phyloP scores from a whole-genome alignment of 306 rosid genomes.

The Carpinus viminea region DNA sequence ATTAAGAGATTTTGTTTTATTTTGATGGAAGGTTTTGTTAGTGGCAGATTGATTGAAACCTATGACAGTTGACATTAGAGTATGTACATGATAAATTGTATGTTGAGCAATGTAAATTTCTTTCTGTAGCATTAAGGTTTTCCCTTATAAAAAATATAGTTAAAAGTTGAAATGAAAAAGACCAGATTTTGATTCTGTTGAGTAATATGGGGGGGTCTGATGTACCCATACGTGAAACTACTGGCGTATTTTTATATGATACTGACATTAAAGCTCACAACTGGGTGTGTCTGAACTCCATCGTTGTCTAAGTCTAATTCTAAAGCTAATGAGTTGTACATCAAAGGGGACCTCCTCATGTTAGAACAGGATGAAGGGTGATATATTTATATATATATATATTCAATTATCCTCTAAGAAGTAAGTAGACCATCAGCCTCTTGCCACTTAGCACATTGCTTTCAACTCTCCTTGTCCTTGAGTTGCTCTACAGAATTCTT shows the following conservation, averaged over 20 bases:
- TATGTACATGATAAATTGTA: neutral
- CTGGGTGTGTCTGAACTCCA: neutral
- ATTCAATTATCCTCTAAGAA: neutral
- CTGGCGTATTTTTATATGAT: neutral
- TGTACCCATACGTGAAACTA: neutral
- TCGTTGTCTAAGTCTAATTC: neutral
- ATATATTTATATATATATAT: neutral
- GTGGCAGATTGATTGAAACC: conserved; percentile 1
- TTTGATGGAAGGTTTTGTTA: neutral
- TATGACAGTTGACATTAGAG: neutral
- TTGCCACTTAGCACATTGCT: neutral
- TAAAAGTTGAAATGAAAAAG: neutral
- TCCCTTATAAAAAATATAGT: neutral
- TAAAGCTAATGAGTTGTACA: neutral
- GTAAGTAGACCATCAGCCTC: neutral
- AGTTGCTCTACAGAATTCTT: too few species aligned
- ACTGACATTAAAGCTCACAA: neutral
- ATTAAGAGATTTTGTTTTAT: neutral
- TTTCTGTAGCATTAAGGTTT: neutral
- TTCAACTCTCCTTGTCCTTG: neutral
- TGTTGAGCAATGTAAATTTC: neutral
- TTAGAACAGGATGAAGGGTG: neutral
- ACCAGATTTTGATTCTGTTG: neutral
- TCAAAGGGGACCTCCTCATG: neutral
- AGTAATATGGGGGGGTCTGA: neutral